Conservation (phyloP, 768 basidiomycete species). For the Krasilnikovozyma curviuscula region DNA sequence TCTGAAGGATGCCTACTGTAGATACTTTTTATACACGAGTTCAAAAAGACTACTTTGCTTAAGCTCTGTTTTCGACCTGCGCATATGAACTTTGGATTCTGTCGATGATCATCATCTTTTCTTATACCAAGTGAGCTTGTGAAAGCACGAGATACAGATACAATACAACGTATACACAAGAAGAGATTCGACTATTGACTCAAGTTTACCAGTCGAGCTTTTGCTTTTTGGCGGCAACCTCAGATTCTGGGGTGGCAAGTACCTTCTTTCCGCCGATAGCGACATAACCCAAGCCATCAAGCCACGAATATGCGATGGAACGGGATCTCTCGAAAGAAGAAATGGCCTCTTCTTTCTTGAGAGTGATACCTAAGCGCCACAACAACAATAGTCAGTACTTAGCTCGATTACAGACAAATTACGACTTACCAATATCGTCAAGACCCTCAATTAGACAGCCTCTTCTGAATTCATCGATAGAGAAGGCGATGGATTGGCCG, state of each 20-base stretch:
- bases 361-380: constrained; percentile 35
- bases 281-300: constrained; percentile 79
- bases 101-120: too few species aligned
- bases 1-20: too few species aligned
- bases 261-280: constrained; percentile 35
- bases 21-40: too few species aligned
- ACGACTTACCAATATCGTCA: constrained; percentile 64
- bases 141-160: too few species aligned
- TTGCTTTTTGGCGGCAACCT: too few species aligned
- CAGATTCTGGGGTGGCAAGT: not conserved
- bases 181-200: too few species aligned
- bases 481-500: constrained; percentile 57
- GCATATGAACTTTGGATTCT: too few species aligned
- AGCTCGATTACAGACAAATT: not conserved
- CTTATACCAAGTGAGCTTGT: too few species aligned
- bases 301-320: constrained; percentile 74
- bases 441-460: constrained; percentile 88
- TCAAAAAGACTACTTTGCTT: too few species aligned
- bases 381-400: not conserved
- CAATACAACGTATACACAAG: too few species aligned
- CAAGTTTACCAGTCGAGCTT: too few species aligned
- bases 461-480: constrained; percentile 70
- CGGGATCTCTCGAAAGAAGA: constrained; percentile 58
- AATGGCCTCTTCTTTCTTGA: constrained; percentile 59
- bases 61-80: too few species aligned